phyloP scores from a whole-genome alignment of 148 eudicot species.

The Selenicereus undatus region DNA sequence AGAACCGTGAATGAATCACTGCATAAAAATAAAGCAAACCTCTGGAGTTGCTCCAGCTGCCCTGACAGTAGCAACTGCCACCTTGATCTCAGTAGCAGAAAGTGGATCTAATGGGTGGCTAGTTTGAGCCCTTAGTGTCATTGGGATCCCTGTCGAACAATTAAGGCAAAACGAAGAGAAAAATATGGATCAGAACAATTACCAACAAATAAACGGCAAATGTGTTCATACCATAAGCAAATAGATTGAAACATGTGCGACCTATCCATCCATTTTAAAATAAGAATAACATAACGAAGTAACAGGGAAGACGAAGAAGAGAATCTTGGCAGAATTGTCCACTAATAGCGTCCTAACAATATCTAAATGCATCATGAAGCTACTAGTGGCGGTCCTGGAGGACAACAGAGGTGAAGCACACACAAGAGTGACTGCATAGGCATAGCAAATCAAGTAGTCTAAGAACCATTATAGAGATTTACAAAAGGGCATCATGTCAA shows the following conservation, averaged over 20 bases:
- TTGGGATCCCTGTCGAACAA: conserved; percentile 32
- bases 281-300: neutral
- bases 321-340: too few relatives aligned
- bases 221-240: too few relatives aligned
- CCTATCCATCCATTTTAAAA: neutral
- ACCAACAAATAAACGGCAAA: too few relatives aligned
- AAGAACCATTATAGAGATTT: neutral
- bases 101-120: conserved; percentile 83
- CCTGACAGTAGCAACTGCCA: conserved; percentile 84
- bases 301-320: too few relatives aligned
- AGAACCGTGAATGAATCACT: neutral
- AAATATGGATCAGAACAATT: too few relatives aligned
- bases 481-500: neutral
- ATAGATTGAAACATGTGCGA: neutral
- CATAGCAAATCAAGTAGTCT: neutral
- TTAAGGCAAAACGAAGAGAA: too few relatives aligned
- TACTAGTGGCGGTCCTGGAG: too few relatives aligned
- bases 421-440: neutral
- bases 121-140: conserved; percentile 52
- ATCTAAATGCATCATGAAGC: too few relatives aligned
- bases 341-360: too few relatives aligned
- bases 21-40: conserved; percentile 32
- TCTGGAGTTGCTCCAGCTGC: conserved; percentile 92
- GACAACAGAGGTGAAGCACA: neutral
- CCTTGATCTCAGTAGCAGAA: conserved; percentile 69